Percentiles rank a stretch among this genome's conserved stretches.
These are phyloP conservation scores for Colletotrichum theobromicola DNA, from an alignment of 2,329 filamentous ascomycete genomes.

Conservation along the genomic window DNA sequence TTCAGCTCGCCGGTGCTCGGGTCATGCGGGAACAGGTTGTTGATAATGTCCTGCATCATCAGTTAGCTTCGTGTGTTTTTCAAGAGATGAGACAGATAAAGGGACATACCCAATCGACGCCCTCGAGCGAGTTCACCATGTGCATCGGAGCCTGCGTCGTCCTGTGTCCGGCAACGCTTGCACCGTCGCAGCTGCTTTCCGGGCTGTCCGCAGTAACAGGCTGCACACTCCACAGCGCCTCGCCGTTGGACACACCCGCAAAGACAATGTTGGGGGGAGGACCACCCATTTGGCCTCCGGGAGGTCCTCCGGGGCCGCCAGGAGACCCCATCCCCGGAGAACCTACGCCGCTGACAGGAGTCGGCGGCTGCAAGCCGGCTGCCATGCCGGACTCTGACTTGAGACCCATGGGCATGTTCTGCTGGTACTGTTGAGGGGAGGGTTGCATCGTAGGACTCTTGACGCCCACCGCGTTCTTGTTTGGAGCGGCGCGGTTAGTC, in stretches of 20 bases:
- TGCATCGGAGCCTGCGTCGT: conserved; percentile 15
- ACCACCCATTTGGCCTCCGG: conserved; percentile 8
- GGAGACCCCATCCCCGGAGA: conserved; percentile 13
- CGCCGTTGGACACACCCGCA: conserved; percentile 52
- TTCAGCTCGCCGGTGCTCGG: conserved; percentile 42
- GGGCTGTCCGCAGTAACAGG: conserved; percentile 45
- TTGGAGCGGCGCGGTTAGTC: conserved; percentile 43
- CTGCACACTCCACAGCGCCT: conserved; percentile 50
- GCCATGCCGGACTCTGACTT: conserved; percentile 18
- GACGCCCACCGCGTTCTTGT: conserved; percentile 36
- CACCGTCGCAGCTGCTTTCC: conserved; percentile 47
- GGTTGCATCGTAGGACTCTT: conserved; percentile 15
- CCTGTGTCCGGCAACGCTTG: conserved; percentile 30
- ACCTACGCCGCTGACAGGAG: conserved; percentile 1
- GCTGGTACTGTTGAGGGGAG: conserved; percentile 17
- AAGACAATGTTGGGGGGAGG: conserved; percentile 42
- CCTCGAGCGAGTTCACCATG: conserved; percentile 39
- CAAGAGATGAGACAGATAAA: not conserved
- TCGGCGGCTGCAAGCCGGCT: not conserved
- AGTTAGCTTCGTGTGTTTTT: not conserved
- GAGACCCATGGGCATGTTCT: conserved; percentile 12
- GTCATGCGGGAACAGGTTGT: conserved; percentile 41
- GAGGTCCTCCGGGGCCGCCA: not conserved
- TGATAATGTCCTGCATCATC: conserved; percentile 37
- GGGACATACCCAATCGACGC: conserved; percentile 69